A percentile compares a stretch with the other conserved stretches of the same genome.
phyloP scores from a whole-genome alignment of 2,329 filamentous ascomycete species.

The Cladosporium cucumerinum region DNA sequence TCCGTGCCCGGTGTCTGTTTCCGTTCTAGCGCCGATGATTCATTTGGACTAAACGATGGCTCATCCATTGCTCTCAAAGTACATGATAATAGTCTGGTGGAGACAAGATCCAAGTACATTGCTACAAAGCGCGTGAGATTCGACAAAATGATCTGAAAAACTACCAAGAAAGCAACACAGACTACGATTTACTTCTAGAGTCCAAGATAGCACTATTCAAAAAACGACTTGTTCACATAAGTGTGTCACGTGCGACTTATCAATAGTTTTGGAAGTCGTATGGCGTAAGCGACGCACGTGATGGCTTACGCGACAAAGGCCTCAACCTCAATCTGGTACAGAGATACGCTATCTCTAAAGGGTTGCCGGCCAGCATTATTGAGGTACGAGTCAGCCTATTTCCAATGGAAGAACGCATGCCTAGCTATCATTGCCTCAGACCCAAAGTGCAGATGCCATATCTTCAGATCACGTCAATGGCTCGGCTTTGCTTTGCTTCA shows the following conservation, averaged over 20 bases:
- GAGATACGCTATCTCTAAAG: neutral
- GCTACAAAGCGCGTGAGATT: neutral
- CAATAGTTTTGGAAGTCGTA: neutral
- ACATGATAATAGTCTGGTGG: neutral
- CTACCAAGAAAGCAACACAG: neutral
- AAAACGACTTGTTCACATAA: too few relatives aligned
- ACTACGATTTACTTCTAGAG: neutral
- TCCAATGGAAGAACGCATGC: neutral
- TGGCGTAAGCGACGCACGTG: neutral
- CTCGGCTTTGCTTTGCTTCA: neutral
- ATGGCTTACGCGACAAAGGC: neutral
- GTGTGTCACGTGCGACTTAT: too few relatives aligned
- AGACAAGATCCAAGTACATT: neutral
- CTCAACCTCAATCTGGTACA: neutral
- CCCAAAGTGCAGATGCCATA: neutral
- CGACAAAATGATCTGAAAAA: neutral
- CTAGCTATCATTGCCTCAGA: neutral
- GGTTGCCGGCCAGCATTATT: neutral
- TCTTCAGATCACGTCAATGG: neutral
- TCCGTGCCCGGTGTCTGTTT: neutral
- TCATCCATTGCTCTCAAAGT: neutral
- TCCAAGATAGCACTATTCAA: too few relatives aligned
- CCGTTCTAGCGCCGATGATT: neutral
- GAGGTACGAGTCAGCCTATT: neutral
- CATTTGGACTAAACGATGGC: neutral